These are phyloP conservation scores for Rhodamnia rubescens DNA, from an alignment of 345 rosid genomes.

Conservation along the genomic window DNA sequence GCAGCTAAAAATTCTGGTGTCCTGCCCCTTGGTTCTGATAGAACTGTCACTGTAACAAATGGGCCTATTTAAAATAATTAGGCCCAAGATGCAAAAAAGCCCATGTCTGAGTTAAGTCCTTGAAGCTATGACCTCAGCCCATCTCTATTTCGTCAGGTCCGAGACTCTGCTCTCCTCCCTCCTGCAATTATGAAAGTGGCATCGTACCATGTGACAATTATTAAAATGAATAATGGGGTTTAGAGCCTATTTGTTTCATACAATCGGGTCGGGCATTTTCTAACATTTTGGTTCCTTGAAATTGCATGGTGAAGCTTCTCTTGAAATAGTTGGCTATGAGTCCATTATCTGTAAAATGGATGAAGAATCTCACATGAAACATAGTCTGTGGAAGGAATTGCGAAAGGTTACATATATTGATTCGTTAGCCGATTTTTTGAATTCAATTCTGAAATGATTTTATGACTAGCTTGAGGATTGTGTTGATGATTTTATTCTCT, in stretches of 20 bases:
- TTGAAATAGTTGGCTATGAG: not conserved
- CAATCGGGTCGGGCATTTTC: not conserved
- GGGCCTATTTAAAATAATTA: not conserved
- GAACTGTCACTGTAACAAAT: not conserved
- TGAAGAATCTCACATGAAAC: not conserved
- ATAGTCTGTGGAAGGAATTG: rapidly evolving
- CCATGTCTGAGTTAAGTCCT: not conserved
- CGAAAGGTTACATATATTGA: not conserved
- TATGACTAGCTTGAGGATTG: not conserved
- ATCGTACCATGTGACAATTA: not conserved
- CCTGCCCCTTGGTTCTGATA: not conserved
- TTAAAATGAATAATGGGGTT: not conserved
- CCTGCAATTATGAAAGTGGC: not conserved
- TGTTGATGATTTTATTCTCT: not conserved
- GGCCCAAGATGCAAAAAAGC: not conserved
- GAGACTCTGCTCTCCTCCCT: no score
- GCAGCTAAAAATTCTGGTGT: not conserved
- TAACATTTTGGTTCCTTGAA: not conserved
- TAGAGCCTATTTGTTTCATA: not conserved
- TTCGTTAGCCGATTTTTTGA: not conserved
- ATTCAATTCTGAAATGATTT: not conserved
- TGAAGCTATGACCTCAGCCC: not conserved
- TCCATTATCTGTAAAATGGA: not conserved
- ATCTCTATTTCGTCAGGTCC: no score
- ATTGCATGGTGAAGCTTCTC: not conserved